Conservation (phyloP, 1,284 basidiomycete genomes). For the Blastosporella zonata region DNA sequence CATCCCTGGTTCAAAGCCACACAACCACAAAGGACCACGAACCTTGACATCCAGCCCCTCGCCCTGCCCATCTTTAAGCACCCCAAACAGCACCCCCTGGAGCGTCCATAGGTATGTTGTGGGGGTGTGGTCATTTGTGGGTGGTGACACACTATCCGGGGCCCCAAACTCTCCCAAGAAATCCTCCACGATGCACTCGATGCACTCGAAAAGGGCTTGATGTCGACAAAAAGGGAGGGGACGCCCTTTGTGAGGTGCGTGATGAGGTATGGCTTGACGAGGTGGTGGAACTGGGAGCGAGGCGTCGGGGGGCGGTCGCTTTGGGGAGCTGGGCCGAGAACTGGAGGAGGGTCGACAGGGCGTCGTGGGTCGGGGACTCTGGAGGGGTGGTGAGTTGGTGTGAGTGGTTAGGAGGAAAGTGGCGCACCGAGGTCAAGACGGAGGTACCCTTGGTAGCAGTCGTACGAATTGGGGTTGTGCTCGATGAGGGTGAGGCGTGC, state of each 20-base stretch:
- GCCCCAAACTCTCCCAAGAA: constrained; percentile 42
- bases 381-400: background rate
- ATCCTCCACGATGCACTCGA: constrained; percentile 73
- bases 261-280: constrained; percentile 71
- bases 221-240: constrained; percentile 91
- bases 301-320: constrained; percentile 70
- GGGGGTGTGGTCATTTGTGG: too few relatives aligned
- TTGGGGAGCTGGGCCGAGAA: constrained; percentile 64
- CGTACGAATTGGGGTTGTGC: constrained; percentile 82
- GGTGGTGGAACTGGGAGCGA: constrained; percentile 74
- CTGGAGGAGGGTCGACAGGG: constrained; percentile 56
- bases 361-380: constrained; percentile 50
- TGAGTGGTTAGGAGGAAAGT: background rate
- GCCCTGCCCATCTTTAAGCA: too few relatives aligned
- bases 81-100: too few relatives aligned
- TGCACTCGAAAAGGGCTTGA: constrained; percentile 79
- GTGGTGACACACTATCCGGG: too few relatives aligned
- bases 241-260: constrained; percentile 81
- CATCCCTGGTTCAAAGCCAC: too few relatives aligned
- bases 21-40: too few relatives aligned
- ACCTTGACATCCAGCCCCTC: too few relatives aligned
- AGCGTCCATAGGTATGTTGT: constrained; percentile 93
- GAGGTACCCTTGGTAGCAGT: constrained; percentile 79
- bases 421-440: constrained; percentile 61
- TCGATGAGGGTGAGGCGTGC: constrained; percentile 81